These are phyloP conservation scores for Aegilops umbellulata DNA, from an alignment of 176 grass and related monocot species.

Conservation along the genomic window DNA sequence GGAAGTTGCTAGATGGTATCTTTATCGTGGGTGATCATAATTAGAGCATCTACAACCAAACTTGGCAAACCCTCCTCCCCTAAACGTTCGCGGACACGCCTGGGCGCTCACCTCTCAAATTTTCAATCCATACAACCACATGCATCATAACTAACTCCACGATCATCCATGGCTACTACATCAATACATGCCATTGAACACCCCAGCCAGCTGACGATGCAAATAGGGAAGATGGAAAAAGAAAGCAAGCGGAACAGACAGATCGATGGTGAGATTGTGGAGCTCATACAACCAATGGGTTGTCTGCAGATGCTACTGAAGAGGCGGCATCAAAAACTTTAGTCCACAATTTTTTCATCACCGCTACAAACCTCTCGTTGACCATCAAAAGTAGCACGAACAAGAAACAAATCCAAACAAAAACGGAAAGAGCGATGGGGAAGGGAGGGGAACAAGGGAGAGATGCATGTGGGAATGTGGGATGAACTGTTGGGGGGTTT, in stretches of 20 bases:
- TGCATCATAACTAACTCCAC: no score
- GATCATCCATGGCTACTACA: no score
- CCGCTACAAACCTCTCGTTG: background rate
- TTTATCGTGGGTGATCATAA: no score
- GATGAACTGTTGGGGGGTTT: background rate
- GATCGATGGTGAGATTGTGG: background rate
- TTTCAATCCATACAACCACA: no score
- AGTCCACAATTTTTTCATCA: slow-evolving; percentile 65
- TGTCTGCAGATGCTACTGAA: slow-evolving; percentile 47
- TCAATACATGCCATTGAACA: background rate
- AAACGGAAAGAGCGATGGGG: background rate
- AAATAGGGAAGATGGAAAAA: background rate
- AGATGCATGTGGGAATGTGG: background rate
- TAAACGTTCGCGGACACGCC: no score
- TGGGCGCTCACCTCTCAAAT: no score
- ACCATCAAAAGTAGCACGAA: background rate
- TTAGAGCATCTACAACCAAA: no score
- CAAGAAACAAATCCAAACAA: background rate
- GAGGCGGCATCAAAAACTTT: slow-evolving; percentile 27
- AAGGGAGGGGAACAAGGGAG: no score
- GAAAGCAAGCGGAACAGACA: background rate
- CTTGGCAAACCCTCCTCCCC: no score
- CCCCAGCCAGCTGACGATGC: no score
- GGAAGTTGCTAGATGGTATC: no score
- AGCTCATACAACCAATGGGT: slow-evolving; percentile 71